Base-by-base conservation (phyloP, 306 rosid species). In the Sphenostylis stenocarpa region DNA sequence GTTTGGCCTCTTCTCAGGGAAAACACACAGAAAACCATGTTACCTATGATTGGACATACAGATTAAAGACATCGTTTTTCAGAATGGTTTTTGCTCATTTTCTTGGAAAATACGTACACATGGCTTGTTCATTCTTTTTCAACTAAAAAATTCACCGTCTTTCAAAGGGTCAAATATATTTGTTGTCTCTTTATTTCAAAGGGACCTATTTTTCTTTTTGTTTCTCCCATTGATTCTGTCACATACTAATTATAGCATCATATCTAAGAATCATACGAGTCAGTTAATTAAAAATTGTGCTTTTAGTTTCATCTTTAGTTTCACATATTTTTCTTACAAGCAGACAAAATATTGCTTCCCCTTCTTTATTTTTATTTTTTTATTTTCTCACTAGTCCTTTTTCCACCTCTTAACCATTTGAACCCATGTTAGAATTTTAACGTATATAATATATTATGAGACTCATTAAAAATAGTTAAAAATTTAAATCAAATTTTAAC, bases 1-100 rank as follows among this genome's bases (percentile, higher is more conserved):
- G 47, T 36, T 45, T 81, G 67, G 81, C 65, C 49, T 41, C 53
- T 75, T 75, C 31, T 64, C 48, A 63, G 60, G 57, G 26, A 33
- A 72, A 80, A 51, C 52, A 14, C 52, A 77, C 65, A 61, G 43
- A 62, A 62, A 70, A 70, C 52, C 62, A 43, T 53, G 45, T 43
- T 20, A 55, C 71, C 9, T 51, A 51, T 51, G 45, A 55, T 41
- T 52, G 49, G 77, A 72, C 33, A 44, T 45, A 45, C 21, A 55
- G 13, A 29, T 51, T 47, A 13, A 24, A 49, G 14, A 52, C 28
- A 49, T 47, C 15, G 5, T 7, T n/a, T 39, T 10, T 66, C 52
- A 12, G 26, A 70, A 70, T 60, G 41, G 52, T n/a, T 74, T 62
- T 63, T 74, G 11, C 64, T 44, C 48, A 67, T 36, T 67, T 72